phyloP scores from a whole-genome alignment of 2,329 filamentous ascomycete species.

The Periconia sp. region DNA sequence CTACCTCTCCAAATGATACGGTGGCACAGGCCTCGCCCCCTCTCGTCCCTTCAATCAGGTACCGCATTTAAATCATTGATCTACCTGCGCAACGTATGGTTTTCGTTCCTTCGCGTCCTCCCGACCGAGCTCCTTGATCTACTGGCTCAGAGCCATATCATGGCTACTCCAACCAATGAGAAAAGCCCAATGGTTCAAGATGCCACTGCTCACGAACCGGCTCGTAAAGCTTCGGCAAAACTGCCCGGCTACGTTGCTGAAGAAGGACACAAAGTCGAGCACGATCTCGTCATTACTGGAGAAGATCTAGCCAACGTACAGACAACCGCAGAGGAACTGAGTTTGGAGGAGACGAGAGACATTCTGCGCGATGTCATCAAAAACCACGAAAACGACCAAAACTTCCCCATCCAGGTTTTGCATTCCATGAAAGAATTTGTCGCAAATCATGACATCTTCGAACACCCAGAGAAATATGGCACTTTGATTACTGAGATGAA shows the following conservation, averaged over 20 bases:
- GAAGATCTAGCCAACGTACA: slow-evolving; percentile 8
- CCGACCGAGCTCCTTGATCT: too few species aligned
- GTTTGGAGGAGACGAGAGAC: slow-evolving; percentile 4
- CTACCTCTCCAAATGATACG: too few species aligned
- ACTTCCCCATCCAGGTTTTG: slow-evolving; percentile 49
- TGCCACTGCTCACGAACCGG: not conserved
- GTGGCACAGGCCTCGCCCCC: too few species aligned
- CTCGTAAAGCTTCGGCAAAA: not conserved
- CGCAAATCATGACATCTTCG: slow-evolving; percentile 48
- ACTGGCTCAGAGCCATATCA: not conserved
- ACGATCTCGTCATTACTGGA: slow-evolving; percentile 8
- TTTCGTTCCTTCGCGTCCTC: too few species aligned
- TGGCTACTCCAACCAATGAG: not conserved
- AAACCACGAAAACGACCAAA: slow-evolving; percentile 51
- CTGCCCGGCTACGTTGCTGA: slow-evolving; percentile 1
- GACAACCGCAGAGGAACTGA: slow-evolving; percentile 4
- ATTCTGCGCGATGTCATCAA: slow-evolving; percentile 36
- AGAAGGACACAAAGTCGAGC: slow-evolving; percentile 2
- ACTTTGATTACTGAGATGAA: slow-evolving; percentile 58
- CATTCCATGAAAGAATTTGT: slow-evolving; percentile 48
- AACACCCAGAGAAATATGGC: slow-evolving; percentile 17
- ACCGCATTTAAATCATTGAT: too few species aligned
- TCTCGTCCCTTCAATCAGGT: too few species aligned
- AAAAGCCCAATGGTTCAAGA: not conserved
- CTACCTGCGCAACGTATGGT: too few species aligned